Evolutionary conservation across 768 basidiomycete genomes (phyloP).

Genomic region (Naematelia aurantialba): DNA sequence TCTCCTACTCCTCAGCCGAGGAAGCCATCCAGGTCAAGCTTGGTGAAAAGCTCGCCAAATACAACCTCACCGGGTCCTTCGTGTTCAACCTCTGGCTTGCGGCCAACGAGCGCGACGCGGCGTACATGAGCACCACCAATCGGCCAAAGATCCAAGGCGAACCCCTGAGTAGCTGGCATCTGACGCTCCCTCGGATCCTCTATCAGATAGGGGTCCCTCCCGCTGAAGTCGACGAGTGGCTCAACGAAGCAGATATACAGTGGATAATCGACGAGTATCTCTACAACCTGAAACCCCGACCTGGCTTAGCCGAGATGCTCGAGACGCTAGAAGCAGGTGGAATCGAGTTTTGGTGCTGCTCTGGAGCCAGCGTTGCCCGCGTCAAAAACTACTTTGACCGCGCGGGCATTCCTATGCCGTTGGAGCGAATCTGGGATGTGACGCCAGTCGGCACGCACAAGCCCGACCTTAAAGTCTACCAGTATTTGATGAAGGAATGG

Average conservation of each 20-base stretch:
- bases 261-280: slow-evolving; percentile 3
- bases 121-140: background rate
- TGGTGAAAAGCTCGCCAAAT: slow-evolving; percentile 2
- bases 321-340: slow-evolving; percentile 4
- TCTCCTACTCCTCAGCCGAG: slow-evolving; percentile 1
- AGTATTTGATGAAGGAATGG: background rate
- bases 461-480: slow-evolving; percentile 1
- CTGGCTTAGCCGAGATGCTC: slow-evolving; percentile 6
- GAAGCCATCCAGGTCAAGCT: background rate
- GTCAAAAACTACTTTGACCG: slow-evolving; percentile 2
- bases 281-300: slow-evolving; percentile 4
- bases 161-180: background rate
- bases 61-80: background rate
- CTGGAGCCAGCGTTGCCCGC: background rate
- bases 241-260: slow-evolving; percentile 1
- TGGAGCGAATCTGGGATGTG: background rate
- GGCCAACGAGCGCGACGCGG: background rate
- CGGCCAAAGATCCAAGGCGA: background rate
- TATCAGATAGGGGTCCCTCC: slow-evolving; percentile 3
- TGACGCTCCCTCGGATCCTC: slow-evolving; percentile 5
- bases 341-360: slow-evolving; percentile 5
- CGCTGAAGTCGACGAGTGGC: background rate
- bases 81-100: slow-evolving; percentile 2
- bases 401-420: background rate
- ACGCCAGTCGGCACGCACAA: background rate